Base-by-base conservation (phyloP, 2,329 filamentous ascomycete species). In the Amphichorda felina region DNA sequence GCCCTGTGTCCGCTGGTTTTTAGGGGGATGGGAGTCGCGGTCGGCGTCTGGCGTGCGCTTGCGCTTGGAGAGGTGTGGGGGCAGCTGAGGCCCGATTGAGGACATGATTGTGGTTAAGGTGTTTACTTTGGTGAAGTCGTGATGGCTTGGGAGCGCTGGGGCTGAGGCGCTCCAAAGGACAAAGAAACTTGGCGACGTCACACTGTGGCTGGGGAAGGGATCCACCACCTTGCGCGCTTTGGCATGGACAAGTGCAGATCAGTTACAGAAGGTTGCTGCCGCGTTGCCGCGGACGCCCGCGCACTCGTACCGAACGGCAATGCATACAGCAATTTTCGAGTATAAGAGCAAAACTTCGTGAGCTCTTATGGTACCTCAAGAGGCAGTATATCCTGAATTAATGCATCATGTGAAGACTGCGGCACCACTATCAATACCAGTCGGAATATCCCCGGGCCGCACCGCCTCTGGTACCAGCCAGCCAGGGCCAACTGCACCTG, bases 51-150 rank as follows among this genome's bases (percentile, higher is more conserved):
- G 46, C 4, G 63, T 67, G 48, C 72, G 72, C 48, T 78, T 79
- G 48, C 75, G 68, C 54, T 79, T 79, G 24, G 72, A 51, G 29
- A 81, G 66, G 41, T 82, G 75, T 4, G 80, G 68, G 10, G 83
- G 82, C 17, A 87, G 56, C 40, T 77, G 66, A 11, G 83, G 82
- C 5, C 82, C 81, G 49, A 84, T 77, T 24, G 73, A 75, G 34
- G 77, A 63, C 79, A 84, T 84, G 17, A 27, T 47, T 62, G 63
- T 9, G 25, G 24, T 10, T 11, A 17, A 22, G 13, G 28, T 37
- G 30, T 11, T 32, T 10, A 11, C 16, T 28, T 34, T 13, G 14
- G 26, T 7, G 26, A 25, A 13, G 24, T 8, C 8, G 24, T 25
- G 24, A 25, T 8, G 24, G n/a, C 17, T n/a, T 30, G 6, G 10